phyloP scores from a whole-genome alignment of 768 basidiomycete species.

The Termitomyces sp. region DNA sequence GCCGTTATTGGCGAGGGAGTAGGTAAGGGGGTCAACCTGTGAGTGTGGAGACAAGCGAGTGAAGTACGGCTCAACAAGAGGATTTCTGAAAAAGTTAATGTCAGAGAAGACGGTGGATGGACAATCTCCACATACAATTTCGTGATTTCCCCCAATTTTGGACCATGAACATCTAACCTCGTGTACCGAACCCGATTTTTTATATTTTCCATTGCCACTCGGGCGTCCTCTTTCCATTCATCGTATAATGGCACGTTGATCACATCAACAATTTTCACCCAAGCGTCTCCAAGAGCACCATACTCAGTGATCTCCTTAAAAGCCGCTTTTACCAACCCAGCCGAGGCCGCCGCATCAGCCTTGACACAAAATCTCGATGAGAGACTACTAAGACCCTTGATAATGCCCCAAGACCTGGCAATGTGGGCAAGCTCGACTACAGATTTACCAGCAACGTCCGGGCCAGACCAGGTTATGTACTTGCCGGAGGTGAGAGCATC shows the following conservation, averaged over 20 bases:
- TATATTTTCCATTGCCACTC: constrained; percentile 67
- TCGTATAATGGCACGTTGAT: constrained; percentile 85
- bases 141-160: constrained; percentile 76
- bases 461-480: constrained; percentile 55
- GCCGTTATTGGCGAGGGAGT: constrained; percentile 94
- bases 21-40: constrained; percentile 44
- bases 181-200: constrained; percentile 75
- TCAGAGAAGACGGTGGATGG: neutral
- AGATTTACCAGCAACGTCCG: constrained; percentile 51
- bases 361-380: constrained; percentile 63
- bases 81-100: constrained; percentile 43
- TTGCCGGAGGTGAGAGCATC: constrained; percentile 46
- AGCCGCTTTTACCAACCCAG: constrained; percentile 71
- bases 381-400: constrained; percentile 56
- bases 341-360: constrained; percentile 61
- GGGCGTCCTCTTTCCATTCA: constrained; percentile 83
- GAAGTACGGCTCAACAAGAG: constrained; percentile 90
- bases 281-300: constrained; percentile 60
- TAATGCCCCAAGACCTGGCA: constrained; percentile 44
- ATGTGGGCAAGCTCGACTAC: constrained; percentile 64
- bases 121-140: constrained; percentile 43
- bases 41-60: constrained; percentile 59
- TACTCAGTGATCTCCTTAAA: constrained; percentile 42
- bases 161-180: constrained; percentile 78
- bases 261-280: constrained; percentile 77